Base-by-base conservation (phyloP, 306 rosid genomes). In the Sindora glabra region DNA sequence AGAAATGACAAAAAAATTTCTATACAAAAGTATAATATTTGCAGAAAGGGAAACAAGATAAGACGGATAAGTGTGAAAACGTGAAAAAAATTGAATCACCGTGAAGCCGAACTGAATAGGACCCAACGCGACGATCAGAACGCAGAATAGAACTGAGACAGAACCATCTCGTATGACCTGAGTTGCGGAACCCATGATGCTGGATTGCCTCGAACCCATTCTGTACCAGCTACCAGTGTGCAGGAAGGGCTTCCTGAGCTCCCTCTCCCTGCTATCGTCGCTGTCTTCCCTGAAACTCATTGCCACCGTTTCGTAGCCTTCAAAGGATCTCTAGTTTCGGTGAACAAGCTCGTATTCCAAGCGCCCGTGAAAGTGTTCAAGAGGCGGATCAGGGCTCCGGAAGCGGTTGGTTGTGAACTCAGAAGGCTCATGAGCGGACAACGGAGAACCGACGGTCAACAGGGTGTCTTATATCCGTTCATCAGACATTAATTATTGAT, bases 171-270 rank as follows among this genome's bases (percentile, higher is more conserved):
- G 75, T n/a, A n/a, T n/a, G n/a, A n/a, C n/a, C n/a, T n/a, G n/a
- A n/a, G n/a, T n/a, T n/a, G n/a, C n/a, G n/a, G n/a, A n/a, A n/a
- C n/a, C n/a, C n/a, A n/a, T n/a, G n/a, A n/a, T n/a, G n/a, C n/a
- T n/a, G n/a, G n/a, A 74, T 39, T 84, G 85, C 66, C 84, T 73
- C 21, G 78, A 82, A 47, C 79, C 87, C 85, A 92, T 89, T 2
- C 85, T 84, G 54, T 89, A 92, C 99, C 99, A 92, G 46, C 99
- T 92, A 36, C 99, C 99, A 1, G 97, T 84, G 50, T 92, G 96
- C 16, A 92, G 65, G 18, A 92, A 89, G 5, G 99, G 99, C 76
- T 92, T 92, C 83, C 77, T 75, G 25, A 92, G 74, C 75, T 92
- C 89, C 44, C 77, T 89, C 50, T 74, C 86, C 11, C n/a, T n/a